phyloP scores from a whole-genome alignment of 2,329 filamentous ascomycete genomes.

The Fusarium sublunatum region DNA sequence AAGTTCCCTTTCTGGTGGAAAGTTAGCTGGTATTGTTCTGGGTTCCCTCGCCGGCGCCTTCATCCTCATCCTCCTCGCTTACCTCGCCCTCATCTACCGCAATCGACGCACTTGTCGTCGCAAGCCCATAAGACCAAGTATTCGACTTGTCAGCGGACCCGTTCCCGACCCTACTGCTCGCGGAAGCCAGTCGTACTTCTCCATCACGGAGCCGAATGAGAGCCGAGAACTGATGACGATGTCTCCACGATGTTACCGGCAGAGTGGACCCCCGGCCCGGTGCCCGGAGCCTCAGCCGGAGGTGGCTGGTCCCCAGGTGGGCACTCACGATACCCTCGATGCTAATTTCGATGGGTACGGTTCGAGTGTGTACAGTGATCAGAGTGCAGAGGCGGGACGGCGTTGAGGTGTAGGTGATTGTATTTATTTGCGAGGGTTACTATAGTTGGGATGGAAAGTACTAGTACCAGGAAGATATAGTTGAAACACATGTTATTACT shows the following conservation, averaged over 20 bases:
- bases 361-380: slow-evolving; percentile 22
- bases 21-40: slow-evolving; percentile 3
- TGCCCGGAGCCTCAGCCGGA: neutral
- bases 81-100: neutral
- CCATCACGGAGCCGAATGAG: neutral
- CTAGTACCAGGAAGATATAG: neutral
- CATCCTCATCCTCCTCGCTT: neutral
- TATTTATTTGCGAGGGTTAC: neutral
- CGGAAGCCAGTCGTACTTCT: neutral
- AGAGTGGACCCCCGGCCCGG: neutral
- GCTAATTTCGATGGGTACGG: slow-evolving; percentile 2
- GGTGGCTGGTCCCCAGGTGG: neutral
- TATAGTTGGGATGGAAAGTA: neutral
- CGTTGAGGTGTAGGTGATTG: neutral
- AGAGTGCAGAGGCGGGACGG: neutral
- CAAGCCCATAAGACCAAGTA: neutral
- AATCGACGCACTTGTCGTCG: neutral
- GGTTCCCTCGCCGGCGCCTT: neutral
- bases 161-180: neutral
- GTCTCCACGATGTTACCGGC: neutral
- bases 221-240: neutral
- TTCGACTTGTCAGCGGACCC: neutral
- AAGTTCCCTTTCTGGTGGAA: neutral
- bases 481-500: neutral
- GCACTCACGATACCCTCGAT: neutral